Percentiles rank a stretch among this genome's conserved stretches.
phyloP scores from a whole-genome alignment of 2,329 filamentous ascomycete genomes.

The Helotiales sp. region DNA sequence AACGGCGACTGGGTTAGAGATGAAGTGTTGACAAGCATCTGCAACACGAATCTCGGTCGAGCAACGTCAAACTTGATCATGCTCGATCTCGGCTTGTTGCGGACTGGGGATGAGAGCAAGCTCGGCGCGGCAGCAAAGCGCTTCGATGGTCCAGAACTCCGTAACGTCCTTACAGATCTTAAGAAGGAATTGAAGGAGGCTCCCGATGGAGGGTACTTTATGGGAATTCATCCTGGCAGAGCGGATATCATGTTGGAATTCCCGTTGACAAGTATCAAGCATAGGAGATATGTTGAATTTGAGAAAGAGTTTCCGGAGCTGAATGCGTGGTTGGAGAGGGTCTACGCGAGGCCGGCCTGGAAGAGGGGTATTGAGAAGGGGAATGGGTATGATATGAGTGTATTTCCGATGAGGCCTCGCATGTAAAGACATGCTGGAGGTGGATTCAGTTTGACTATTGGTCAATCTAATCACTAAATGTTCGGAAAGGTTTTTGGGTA shows the following conservation, averaged over 20 bases:
- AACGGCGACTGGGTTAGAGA: constrained; percentile 34
- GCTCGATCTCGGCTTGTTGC: constrained; percentile 23
- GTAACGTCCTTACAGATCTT: constrained; percentile 17
- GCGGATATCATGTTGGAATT: constrained; percentile 37
- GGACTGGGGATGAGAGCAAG: constrained; percentile 5
- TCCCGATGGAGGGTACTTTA: constrained; percentile 25
- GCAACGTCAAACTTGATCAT: constrained; percentile 23
- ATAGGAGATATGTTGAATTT: constrained; percentile 33
- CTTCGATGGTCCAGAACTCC: constrained; percentile 17
- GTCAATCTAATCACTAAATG: neutral
- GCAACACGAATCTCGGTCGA: constrained; percentile 22
- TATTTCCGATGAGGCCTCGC: constrained; percentile 15
- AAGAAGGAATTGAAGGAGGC: constrained; percentile 25
- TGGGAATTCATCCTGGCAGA: constrained; percentile 32
- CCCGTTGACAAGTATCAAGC: constrained; percentile 31
- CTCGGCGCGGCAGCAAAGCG: constrained; percentile 1
- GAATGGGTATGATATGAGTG: constrained; percentile 32
- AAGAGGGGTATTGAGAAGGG: constrained; percentile 32
- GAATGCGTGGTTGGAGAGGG: constrained; percentile 33
- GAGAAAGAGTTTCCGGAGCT: constrained; percentile 35
- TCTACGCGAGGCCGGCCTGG: constrained; percentile 31
- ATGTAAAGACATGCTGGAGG: neutral
- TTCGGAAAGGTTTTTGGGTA: neutral
- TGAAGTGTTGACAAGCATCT: constrained; percentile 30
- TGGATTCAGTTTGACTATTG: no score